Conservation (phyloP, 305 asterid species). For the Plantago lanceolata region DNA sequence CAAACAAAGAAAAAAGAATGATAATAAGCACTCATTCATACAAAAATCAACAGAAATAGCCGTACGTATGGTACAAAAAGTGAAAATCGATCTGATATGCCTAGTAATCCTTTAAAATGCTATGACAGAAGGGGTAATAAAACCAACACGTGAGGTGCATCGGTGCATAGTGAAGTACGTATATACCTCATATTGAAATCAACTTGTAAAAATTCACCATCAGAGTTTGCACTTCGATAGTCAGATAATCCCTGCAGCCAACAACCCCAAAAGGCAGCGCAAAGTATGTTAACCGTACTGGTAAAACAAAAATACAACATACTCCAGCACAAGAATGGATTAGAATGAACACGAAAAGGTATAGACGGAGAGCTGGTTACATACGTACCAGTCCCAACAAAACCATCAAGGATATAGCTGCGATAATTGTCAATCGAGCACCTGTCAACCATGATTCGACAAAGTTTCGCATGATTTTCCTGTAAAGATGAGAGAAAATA, state of each 20-base stretch:
- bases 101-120: neutral
- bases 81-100: constrained; percentile 9
- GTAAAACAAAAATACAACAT: too few relatives aligned
- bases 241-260: constrained; percentile 64
- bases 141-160: neutral
- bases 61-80: constrained; percentile 11
- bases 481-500: constrained; percentile 36
- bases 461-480: constrained; percentile 84
- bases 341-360: too few relatives aligned
- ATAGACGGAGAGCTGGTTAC: too few relatives aligned
- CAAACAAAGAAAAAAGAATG: constrained; percentile 1
- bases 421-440: constrained; percentile 84
- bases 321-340: too few relatives aligned
- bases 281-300: too few relatives aligned
- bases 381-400: constrained; percentile 97
- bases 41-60: constrained; percentile 3
- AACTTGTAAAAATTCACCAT: constrained; percentile 70
- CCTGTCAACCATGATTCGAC: constrained; percentile 89
- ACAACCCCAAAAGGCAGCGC: constrained; percentile 21
- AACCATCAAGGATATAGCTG: constrained; percentile 70
- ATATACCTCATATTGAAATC: constrained; percentile 73
- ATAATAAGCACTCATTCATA: constrained; percentile 14
- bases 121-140: neutral
- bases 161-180: neutral
- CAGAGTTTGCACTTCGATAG: constrained; percentile 68